Evolutionary conservation across 2,329 filamentous ascomycete species (phyloP).

Genomic region (Fusarium sp.): DNA sequence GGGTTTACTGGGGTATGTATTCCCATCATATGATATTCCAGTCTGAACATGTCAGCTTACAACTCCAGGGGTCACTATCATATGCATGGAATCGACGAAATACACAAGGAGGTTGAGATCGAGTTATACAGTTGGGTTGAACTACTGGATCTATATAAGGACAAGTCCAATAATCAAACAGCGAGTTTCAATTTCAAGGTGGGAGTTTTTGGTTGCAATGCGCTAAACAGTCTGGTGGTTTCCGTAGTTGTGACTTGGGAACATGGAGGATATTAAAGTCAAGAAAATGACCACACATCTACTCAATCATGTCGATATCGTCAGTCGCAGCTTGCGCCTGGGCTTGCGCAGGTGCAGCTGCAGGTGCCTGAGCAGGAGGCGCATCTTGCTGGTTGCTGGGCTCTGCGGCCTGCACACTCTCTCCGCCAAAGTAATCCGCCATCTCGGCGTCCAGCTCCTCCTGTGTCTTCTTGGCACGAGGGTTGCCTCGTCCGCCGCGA

Average conservation of each 20-base stretch:
- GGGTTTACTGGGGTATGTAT: conserved; percentile 43
- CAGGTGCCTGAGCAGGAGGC: conserved; percentile 46
- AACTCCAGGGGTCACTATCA: conserved; percentile 40
- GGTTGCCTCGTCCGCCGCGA: conserved; percentile 58
- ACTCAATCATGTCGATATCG: conserved; percentile 80
- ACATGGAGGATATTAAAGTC: conserved; percentile 16
- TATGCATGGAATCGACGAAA: conserved; percentile 44
- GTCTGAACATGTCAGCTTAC: conserved; percentile 12
- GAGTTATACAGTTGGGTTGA: background rate
- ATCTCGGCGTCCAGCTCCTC: conserved; percentile 97
- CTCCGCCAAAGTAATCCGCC: conserved; percentile 85
- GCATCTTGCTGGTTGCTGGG: conserved; percentile 43
- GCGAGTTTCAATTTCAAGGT: conserved; percentile 34
- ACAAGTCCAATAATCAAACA: conserved; percentile 13
- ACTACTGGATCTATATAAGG: conserved; percentile 5
- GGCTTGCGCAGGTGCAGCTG: conserved; percentile 1
- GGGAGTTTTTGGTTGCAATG: conserved; percentile 28
- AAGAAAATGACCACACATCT: conserved; percentile 35
- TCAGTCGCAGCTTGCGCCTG: conserved; percentile 56
- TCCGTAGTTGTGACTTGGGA: conserved; percentile 41
- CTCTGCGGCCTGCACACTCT: conserved; percentile 54
- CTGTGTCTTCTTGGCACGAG: conserved; percentile 83
- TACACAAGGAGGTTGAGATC: conserved; percentile 25
- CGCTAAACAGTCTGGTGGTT: conserved; percentile 46
- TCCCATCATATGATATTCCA: background rate